Evolutionary conservation across 2,329 filamentous ascomycete species (phyloP), one percentile per base, ranked within the genome.

Genomic region (Lachnellula arida): DNA sequence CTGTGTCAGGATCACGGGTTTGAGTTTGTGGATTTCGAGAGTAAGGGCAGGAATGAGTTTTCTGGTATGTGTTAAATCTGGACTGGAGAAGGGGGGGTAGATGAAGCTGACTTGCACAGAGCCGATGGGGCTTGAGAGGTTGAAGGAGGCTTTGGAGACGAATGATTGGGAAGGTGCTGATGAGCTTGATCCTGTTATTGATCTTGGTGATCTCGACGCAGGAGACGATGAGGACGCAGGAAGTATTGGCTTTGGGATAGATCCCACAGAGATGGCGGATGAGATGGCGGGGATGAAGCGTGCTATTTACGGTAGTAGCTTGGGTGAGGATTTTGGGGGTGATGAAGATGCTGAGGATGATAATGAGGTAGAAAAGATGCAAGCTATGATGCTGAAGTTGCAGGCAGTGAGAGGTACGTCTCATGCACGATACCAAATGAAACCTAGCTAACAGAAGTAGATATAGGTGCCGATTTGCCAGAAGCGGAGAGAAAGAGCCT

Each of bases 321-420:
- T 40, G 34, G 51, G 25, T 25, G 23, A 22, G 34, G 51, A 25
- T 34, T 62, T 23, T 60, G 61, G 12, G 62, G 68, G 65, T 12
- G 65, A 69, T 3, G 71, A 73, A 2, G 63, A 63, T 1, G 65
- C 67, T 7, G 46, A 60, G 12, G 65, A 70, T 17, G 73, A 73
- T 6, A 73, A 74, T 17, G 71, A 76, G 4, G 76, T 87, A 15
- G 76, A 78, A 64, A 81, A 82, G 67, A 67, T 88, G 32, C 82
- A 86, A 64, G 72, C 73, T 51, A 81, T 87, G 78, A 86, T 88
- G 81, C 72, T 76, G 49, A 85, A 81, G 69, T 72, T 88, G 58
- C 81, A 83, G 69, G 82, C 82, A 1, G 81, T 81, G 8, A 65
- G 64, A 67, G 69, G 69, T 70, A 54, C 58, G 65, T 61, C 11